phyloP scores from a whole-genome alignment of 2,329 filamentous ascomycete species.

The Aspergillus sp. region DNA sequence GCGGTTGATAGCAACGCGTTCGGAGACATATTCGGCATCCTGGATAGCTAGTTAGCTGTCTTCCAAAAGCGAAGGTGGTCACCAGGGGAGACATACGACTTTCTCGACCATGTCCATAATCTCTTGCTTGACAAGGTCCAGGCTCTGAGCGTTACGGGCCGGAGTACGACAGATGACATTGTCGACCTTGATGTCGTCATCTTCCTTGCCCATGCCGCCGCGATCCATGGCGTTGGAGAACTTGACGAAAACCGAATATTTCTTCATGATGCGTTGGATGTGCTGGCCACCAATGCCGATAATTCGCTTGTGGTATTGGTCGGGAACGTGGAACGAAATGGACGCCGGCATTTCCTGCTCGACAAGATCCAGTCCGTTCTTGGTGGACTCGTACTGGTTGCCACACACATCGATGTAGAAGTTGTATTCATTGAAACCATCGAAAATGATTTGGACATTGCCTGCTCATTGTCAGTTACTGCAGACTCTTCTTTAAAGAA shows the following conservation, averaged over 20 bases:
- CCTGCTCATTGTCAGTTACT: slow-evolving; percentile 34
- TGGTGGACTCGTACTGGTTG: slow-evolving; percentile 85
- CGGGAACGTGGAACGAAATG: slow-evolving; percentile 97
- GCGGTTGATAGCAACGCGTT: slow-evolving; percentile 87
- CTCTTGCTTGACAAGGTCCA: slow-evolving; percentile 96
- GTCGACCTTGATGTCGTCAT: slow-evolving; percentile 97
- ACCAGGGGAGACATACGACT: slow-evolving; percentile 50
- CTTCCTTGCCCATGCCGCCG: slow-evolving; percentile 84
- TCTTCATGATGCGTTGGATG: slow-evolving; percentile 99
- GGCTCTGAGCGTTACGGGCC: slow-evolving; percentile 89
- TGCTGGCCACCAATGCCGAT: slow-evolving; percentile 98
- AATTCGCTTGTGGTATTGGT: slow-evolving; percentile 98
- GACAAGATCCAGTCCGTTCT: slow-evolving; percentile 82
- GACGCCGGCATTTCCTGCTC: slow-evolving; percentile 99
- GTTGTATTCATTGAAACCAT: slow-evolving; percentile 99
- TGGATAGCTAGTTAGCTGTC: slow-evolving; percentile 23
- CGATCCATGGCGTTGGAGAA: slow-evolving; percentile 99
- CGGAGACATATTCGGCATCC: slow-evolving; percentile 94
- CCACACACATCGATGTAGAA: slow-evolving; percentile 98
- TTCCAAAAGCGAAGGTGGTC: slow-evolving; percentile 2
- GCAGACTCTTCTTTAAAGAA: background rate
- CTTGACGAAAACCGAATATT: slow-evolving; percentile 98
- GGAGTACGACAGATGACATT: slow-evolving; percentile 98
- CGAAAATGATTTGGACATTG: slow-evolving; percentile 98
- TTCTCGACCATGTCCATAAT: slow-evolving; percentile 99